Percentiles rank a stretch among this genome's conserved stretches.
Evolutionary conservation across 345 rosid species (phyloP).

Genomic region (Acer campestre): DNA sequence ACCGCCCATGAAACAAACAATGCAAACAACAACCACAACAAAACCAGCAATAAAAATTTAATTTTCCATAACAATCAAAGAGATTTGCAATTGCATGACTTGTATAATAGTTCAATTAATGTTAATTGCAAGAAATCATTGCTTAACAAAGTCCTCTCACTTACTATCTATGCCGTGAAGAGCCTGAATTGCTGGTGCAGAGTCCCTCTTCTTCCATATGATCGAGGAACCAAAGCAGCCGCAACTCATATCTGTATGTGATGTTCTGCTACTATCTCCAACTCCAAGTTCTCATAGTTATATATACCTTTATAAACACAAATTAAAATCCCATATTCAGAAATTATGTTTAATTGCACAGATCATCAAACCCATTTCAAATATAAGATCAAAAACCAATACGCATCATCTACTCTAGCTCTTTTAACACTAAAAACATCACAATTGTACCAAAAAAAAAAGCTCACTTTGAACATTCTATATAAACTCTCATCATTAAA

Average conservation of each 20-base stretch:
- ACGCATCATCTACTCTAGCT: not conserved
- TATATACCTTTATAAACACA: not conserved
- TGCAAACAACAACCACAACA: not conserved
- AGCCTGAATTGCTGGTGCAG: constrained; percentile 5
- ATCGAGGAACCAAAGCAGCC: constrained; percentile 38
- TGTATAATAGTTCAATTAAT: not conserved
- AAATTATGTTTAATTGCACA: not conserved
- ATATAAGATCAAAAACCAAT: not conserved
- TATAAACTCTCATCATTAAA: not conserved
- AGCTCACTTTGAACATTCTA: not conserved
- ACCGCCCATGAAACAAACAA: not conserved
- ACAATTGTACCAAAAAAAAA: not conserved
- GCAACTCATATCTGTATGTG: constrained; percentile 40
- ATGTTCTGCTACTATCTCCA: constrained; percentile 5
- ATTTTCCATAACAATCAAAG: not conserved
- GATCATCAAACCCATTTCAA: constrained; percentile 3
- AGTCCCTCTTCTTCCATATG: constrained; percentile 4
- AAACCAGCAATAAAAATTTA: not conserved
- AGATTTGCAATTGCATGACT: not conserved
- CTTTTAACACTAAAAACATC: not conserved
- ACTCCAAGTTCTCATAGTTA: constrained; percentile 28
- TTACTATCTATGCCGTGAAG: constrained; percentile 34
- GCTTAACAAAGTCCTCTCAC: constrained; percentile 12
- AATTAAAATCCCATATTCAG: not conserved
- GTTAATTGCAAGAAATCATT: not conserved